Evolutionary conservation across 2,329 filamentous ascomycete genomes (phyloP).

Genomic region (Calycina herbarum): DNA sequence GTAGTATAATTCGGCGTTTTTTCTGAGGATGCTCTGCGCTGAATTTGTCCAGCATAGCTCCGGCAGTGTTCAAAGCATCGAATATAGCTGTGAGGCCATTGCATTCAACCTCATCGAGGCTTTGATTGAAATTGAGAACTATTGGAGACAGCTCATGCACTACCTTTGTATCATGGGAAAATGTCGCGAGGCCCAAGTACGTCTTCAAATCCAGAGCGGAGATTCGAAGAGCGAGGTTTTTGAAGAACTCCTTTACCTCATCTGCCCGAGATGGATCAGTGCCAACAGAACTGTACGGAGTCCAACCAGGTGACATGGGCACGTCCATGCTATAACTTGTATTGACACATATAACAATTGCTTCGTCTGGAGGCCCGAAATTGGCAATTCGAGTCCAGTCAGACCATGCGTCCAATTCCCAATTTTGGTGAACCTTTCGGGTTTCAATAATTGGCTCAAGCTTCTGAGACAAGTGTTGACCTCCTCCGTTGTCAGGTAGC

Average conservation of each 20-base stretch:
- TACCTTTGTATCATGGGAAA: not conserved
- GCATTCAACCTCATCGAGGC: constrained; percentile 1
- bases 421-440: not conserved
- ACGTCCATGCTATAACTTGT: constrained; percentile 15
- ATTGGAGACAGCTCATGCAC: constrained; percentile 8
- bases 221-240: constrained; percentile 16
- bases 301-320: constrained; percentile 12
- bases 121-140: constrained; percentile 8
- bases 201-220: constrained; percentile 10
- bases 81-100: not conserved
- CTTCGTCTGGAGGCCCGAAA: constrained; percentile 19
- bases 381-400: constrained; percentile 18
- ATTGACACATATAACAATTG: constrained; percentile 23
- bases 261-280: constrained; percentile 12
- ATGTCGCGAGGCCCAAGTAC: constrained; percentile 15
- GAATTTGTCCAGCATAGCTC: not conserved
- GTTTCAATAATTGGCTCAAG: constrained; percentile 13
- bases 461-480: constrained; percentile 16
- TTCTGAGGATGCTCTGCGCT: not conserved
- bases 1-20: no score
- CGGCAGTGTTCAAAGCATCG: not conserved
- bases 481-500: constrained; percentile 13
- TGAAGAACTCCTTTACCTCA: constrained; percentile 18
- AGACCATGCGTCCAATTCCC: constrained; percentile 17
- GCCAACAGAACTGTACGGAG: not conserved